A percentile compares a stretch with the other conserved stretches of the same genome.
phyloP scores from a whole-genome alignment of 2,329 filamentous ascomycete genomes.

The Colletotrichum paranaense region DNA sequence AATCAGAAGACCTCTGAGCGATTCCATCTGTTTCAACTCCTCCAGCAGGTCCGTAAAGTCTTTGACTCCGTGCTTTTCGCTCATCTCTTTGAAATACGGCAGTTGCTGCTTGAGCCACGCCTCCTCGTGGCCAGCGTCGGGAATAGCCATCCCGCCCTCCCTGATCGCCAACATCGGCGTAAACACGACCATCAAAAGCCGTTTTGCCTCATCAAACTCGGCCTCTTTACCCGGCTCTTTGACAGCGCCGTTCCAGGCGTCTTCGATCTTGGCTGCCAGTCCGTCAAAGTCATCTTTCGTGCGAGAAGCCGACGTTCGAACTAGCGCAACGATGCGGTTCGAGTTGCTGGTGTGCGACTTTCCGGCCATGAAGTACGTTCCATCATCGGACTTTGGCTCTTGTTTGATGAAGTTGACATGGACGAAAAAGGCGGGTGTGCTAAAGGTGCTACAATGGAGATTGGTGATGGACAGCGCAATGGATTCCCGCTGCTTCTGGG shows the following conservation, averaged over 20 bases:
- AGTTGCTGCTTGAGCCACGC: conserved; percentile 9
- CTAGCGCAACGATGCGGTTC: conserved; percentile 1
- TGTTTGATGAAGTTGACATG: conserved; percentile 14
- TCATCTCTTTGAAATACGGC: conserved; percentile 6
- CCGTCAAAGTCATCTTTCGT: conserved; percentile 18
- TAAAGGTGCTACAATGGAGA: conserved; percentile 18
- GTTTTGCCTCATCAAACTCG: not conserved
- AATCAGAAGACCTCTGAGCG: too few relatives aligned
- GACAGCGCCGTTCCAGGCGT: not conserved
- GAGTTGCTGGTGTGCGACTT: conserved; percentile 5
- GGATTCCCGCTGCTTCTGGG: not conserved
- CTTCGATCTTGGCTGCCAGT: conserved; percentile 11
- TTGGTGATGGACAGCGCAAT: conserved; percentile 5
- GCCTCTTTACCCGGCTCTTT: not conserved
- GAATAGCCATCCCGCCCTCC: conserved; percentile 8
- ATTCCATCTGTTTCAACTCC: not conserved
- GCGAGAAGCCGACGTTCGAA: not conserved
- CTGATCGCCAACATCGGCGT: conserved; percentile 12
- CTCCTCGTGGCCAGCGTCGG: conserved; percentile 7
- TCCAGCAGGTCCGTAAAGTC: not conserved
- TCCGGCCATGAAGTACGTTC: conserved; percentile 14
- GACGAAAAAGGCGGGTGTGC: conserved; percentile 8
- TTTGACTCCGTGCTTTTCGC: not conserved
- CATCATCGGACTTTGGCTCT: not conserved
- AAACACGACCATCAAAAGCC: not conserved